phyloP scores from a whole-genome alignment of 2,329 filamentous ascomycete genomes.

The Calonectria henricotiae region DNA sequence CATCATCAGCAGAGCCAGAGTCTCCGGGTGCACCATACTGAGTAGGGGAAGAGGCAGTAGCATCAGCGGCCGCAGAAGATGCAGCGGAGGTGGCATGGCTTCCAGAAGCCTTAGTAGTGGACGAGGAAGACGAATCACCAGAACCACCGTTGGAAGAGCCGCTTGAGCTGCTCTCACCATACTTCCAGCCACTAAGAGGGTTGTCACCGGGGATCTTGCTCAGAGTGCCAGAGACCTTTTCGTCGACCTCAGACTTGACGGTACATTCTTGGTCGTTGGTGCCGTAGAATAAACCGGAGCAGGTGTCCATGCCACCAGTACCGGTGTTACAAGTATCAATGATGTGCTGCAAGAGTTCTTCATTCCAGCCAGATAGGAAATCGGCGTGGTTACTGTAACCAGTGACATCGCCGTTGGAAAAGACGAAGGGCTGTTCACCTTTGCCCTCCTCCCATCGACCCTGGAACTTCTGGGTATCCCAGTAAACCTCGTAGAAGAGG shows the following conservation, averaged over 20 bases:
- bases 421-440: slow-evolving; percentile 76
- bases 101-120: slow-evolving; percentile 26
- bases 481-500: slow-evolving; percentile 75
- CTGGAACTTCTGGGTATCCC: slow-evolving; percentile 70
- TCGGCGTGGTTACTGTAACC: slow-evolving; percentile 82
- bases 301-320: slow-evolving; percentile 74
- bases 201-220: slow-evolving; percentile 71
- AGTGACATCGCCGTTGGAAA: slow-evolving; percentile 79
- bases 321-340: slow-evolving; percentile 78
- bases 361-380: slow-evolving; percentile 83
- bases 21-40: slow-evolving; percentile 37
- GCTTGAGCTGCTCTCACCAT: slow-evolving; percentile 55
- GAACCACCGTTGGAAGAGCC: slow-evolving; percentile 26
- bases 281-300: slow-evolving; percentile 71
- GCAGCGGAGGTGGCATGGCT: slow-evolving; percentile 5
- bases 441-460: slow-evolving; percentile 70
- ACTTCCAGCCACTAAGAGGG: slow-evolving; percentile 68
- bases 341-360: slow-evolving; percentile 75
- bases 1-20: slow-evolving; percentile 26
- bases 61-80: slow-evolving; percentile 7
- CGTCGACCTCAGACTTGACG: slow-evolving; percentile 65
- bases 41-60: slow-evolving; percentile 37
- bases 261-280: slow-evolving; percentile 70
- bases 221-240: slow-evolving; percentile 64
- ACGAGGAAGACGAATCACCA: slow-evolving; percentile 16